phyloP scores from a whole-genome alignment of 1,284 basidiomycete species.

The Trichosporon ovoides region DNA sequence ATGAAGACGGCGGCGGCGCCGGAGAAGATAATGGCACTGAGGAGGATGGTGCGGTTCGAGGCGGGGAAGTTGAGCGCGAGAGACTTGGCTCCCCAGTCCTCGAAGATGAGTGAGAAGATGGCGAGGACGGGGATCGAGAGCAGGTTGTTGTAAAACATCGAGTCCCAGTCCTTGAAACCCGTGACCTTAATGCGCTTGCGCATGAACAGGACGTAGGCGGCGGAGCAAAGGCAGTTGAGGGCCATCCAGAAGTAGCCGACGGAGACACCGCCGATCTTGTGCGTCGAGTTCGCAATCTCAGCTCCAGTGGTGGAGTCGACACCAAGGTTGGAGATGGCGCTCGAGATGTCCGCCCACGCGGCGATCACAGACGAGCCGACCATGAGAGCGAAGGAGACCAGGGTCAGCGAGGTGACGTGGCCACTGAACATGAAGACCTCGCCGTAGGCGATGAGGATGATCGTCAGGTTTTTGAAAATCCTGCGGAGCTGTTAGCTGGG shows the following conservation, averaged over 20 bases:
- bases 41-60: conserved; percentile 70
- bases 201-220: conserved; percentile 92
- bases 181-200: conserved; percentile 94
- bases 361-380: conserved; percentile 93
- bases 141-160: conserved; percentile 99
- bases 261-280: conserved; percentile 51
- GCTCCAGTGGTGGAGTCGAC: conserved; percentile 43
- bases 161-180: conserved; percentile 99
- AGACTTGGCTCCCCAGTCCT: conserved; percentile 83
- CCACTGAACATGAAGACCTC: conserved; percentile 97
- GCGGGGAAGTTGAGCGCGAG: conserved; percentile 81
- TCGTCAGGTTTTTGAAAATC: conserved; percentile 99
- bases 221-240: conserved; percentile 83
- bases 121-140: conserved; percentile 87
- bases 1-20: conserved; percentile 96
- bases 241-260: conserved; percentile 96
- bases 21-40: conserved; percentile 88
- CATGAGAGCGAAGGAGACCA: conserved; percentile 90
- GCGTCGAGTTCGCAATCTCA: conserved; percentile 27
- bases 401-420: conserved; percentile 76
- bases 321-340: conserved; percentile 28
- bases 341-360: conserved; percentile 83
- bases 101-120: conserved; percentile 74
- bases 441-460: conserved; percentile 97
- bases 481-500: conserved; percentile 16